Conservation (phyloP, 495 filamentous ascomycete species). For the Neurospora sublineolata region DNA sequence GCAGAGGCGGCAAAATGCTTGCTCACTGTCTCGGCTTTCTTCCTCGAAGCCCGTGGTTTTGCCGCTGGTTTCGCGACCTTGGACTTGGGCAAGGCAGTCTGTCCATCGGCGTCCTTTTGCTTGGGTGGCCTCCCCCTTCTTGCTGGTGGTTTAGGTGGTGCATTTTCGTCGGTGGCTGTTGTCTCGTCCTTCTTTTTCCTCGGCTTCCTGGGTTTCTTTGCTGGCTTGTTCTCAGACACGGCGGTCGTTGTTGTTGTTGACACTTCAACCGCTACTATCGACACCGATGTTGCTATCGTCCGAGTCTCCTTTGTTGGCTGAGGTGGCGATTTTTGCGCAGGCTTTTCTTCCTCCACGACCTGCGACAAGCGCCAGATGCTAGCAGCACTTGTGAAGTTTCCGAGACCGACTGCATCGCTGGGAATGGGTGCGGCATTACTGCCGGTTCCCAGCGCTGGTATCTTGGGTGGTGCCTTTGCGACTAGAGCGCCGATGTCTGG, state of each 20-base stretch:
- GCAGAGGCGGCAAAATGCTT: slow-evolving; percentile 20
- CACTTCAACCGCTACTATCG: background rate
- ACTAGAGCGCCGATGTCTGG: slow-evolving; percentile 32
- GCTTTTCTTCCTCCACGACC: background rate
- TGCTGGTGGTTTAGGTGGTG: background rate
- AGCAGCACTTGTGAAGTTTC: slow-evolving; percentile 32
- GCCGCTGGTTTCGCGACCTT: slow-evolving; percentile 23
- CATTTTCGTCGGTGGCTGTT: background rate
- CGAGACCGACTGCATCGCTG: slow-evolving; percentile 10
- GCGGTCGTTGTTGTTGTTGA: background rate
- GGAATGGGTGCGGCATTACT: slow-evolving; percentile 25
- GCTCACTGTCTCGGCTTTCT: slow-evolving; percentile 23
- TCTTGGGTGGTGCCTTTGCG: slow-evolving; percentile 18
- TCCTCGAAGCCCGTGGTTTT: slow-evolving; percentile 16
- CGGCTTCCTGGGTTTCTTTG: slow-evolving; percentile 4
- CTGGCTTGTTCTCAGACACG: background rate
- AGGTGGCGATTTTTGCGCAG: background rate
- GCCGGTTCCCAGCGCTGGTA: slow-evolving; percentile 20
- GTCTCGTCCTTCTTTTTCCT: background rate
- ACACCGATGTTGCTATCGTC: background rate
- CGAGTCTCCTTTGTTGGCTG: background rate
- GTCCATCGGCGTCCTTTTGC: slow-evolving; percentile 13
- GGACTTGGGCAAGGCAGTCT: slow-evolving; percentile 21
- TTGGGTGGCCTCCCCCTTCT: background rate
- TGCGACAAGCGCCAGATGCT: slow-evolving; percentile 17